Percentiles rank a stretch among this genome's conserved stretches.
phyloP scores from a whole-genome alignment of 768 basidiomycete genomes.

The Pleurotus sapidus region DNA sequence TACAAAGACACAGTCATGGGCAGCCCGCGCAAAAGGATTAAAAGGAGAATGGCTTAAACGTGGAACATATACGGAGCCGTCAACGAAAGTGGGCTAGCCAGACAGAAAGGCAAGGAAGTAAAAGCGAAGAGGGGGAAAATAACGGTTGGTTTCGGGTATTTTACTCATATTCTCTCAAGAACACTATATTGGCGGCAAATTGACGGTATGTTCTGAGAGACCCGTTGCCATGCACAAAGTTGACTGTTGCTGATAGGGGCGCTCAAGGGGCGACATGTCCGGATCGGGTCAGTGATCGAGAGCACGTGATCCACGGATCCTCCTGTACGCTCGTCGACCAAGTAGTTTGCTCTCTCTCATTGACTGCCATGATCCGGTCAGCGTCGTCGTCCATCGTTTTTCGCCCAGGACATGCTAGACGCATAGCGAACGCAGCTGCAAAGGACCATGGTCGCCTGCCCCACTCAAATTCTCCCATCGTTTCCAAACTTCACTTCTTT shows the following conservation, averaged over 20 bases:
- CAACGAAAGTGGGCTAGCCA: conserved; percentile 34
- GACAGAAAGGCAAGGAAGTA: conserved; percentile 19
- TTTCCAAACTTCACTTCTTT: conserved; percentile 72
- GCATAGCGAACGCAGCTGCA: conserved; percentile 13
- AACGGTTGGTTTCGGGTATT: conserved; percentile 1
- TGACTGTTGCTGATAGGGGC: too few species aligned
- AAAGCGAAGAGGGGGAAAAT: conserved; percentile 21
- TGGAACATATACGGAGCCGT: conserved; percentile 13
- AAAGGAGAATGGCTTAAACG: conserved; percentile 10
- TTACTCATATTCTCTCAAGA: conserved; percentile 1
- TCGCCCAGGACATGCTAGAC: conserved; percentile 12
- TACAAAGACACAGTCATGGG: conserved; percentile 9
- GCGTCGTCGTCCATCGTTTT: conserved; percentile 16
- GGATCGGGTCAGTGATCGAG: background rate
- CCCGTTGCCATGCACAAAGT: conserved; percentile 1
- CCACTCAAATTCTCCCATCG: conserved; percentile 57
- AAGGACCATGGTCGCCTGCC: conserved; percentile 27
- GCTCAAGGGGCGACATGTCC: background rate
- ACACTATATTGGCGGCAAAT: background rate
- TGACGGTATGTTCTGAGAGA: background rate
- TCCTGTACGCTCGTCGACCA: background rate
- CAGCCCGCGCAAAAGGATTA: conserved; percentile 13
- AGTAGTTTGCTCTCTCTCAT: conserved; percentile 8
- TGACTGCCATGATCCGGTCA: conserved; percentile 31
- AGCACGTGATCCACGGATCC: conserved; percentile 4